Conservation (phyloP, 2,329 filamentous ascomycete species). For the Trichoderma atrobrunneum region DNA sequence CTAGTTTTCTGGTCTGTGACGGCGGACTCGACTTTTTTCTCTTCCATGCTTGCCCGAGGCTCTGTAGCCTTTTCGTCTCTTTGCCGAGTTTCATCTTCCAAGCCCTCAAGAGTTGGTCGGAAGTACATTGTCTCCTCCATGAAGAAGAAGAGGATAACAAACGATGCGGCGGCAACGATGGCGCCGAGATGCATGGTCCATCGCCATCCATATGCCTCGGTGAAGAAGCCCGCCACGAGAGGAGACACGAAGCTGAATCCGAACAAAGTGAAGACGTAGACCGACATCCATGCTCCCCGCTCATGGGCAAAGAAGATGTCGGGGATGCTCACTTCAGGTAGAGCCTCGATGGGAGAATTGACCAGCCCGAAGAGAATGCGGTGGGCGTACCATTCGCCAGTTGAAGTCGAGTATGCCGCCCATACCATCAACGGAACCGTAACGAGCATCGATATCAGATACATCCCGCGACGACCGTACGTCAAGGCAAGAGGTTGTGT, state of each 20-base stretch:
- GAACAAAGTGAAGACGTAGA: conserved; percentile 44
- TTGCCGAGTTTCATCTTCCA: background rate
- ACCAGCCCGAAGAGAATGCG: conserved; percentile 21
- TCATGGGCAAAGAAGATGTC: conserved; percentile 45
- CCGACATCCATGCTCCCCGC: conserved; percentile 39
- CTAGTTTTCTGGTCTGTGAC: background rate
- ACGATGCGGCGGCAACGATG: conserved; percentile 48
- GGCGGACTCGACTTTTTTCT: background rate
- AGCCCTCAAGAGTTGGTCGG: background rate
- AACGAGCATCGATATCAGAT: background rate
- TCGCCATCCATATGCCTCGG: conserved; percentile 46
- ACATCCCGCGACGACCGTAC: background rate
- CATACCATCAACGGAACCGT: background rate
- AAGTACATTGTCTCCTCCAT: conserved; percentile 59
- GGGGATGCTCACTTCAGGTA: conserved; percentile 32
- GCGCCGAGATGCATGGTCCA: conserved; percentile 50
- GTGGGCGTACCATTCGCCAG: background rate
- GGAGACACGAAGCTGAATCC: conserved; percentile 47
- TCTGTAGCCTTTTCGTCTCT: background rate
- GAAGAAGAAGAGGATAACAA: conserved; percentile 56
- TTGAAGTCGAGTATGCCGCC: background rate
- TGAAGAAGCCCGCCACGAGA: conserved; percentile 49
- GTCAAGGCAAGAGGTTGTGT: background rate
- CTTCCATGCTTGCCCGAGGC: background rate
- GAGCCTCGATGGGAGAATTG: conserved; percentile 30